These are phyloP conservation scores for Picea glauca DNA, from an alignment of 75 land plant genomes.

Conservation along the genomic window DNA sequence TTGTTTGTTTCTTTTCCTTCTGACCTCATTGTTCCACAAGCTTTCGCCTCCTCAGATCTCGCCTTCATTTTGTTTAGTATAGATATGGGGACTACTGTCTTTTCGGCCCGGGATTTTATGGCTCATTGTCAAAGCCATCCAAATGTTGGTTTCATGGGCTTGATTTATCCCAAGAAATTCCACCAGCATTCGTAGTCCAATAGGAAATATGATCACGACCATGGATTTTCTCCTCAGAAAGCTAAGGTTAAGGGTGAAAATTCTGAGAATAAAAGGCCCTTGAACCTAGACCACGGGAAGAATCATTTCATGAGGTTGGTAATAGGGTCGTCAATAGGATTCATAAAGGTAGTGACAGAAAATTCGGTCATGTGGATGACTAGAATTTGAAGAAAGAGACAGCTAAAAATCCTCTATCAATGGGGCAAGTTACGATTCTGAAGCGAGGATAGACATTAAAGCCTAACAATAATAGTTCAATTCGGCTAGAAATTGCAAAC, in stretches of 20 bases:
- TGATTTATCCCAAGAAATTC: not conserved
- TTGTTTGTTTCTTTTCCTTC: too few relatives aligned
- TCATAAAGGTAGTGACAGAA: not conserved
- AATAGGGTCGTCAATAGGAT: not conserved
- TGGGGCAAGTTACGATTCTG: not conserved
- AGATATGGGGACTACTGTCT: not conserved
- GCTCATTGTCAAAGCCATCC: not conserved
- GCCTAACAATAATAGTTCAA: too few relatives aligned
- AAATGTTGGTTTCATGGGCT: not conserved
- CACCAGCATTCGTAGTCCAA: not conserved
- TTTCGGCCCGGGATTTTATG: not conserved
- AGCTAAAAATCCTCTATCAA: not conserved
- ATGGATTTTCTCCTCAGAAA: not conserved
- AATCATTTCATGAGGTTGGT: not conserved
- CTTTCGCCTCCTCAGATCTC: too few relatives aligned
- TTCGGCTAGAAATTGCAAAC: not conserved
- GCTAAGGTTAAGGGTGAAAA: not conserved
- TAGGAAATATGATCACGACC: not conserved
- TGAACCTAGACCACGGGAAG: not conserved
- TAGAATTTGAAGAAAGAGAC: not conserved
- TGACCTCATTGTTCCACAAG: too few relatives aligned
- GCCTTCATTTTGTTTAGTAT: too few relatives aligned
- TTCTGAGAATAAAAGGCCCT: not conserved
- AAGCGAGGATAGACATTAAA: not conserved
- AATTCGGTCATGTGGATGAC: not conserved